phyloP scores from a whole-genome alignment of 306 rosid genomes.

The Phaseolus lunatus region DNA sequence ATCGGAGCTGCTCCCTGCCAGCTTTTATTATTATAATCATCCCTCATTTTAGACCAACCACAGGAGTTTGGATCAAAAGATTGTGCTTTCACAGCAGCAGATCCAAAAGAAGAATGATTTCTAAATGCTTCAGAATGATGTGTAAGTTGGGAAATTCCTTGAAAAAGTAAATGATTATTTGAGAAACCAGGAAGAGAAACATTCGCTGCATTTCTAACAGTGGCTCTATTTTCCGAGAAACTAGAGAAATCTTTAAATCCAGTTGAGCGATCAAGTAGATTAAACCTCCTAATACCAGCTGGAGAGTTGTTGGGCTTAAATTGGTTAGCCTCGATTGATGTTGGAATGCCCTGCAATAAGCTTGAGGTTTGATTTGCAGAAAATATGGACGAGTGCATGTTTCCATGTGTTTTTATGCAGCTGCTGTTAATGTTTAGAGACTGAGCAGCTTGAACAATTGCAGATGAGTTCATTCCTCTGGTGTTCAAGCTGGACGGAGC shows the following conservation, averaged over 20 bases:
- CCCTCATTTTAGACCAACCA: slow-evolving; percentile 55
- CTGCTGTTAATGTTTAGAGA: slow-evolving; percentile 53
- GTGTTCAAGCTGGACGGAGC: slow-evolving; percentile 56
- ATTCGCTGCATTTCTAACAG: slow-evolving; percentile 46
- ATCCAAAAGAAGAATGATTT: slow-evolving; percentile 55
- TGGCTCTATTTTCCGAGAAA: slow-evolving; percentile 49
- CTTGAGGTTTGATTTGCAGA: slow-evolving; percentile 58
- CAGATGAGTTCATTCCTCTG: slow-evolving; percentile 61
- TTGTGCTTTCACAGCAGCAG: slow-evolving; percentile 49
- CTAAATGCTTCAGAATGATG: slow-evolving; percentile 48
- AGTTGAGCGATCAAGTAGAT: slow-evolving; percentile 48
- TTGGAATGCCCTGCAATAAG: slow-evolving; percentile 61
- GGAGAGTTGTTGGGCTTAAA: slow-evolving; percentile 58
- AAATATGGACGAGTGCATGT: slow-evolving; percentile 48
- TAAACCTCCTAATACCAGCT: slow-evolving; percentile 50
- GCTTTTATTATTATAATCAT: slow-evolving; percentile 50
- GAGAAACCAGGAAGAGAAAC: slow-evolving; percentile 47
- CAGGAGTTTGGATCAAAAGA: slow-evolving; percentile 48
- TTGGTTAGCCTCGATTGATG: slow-evolving; percentile 56
- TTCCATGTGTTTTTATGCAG: slow-evolving; percentile 45
- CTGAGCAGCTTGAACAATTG: slow-evolving; percentile 48
- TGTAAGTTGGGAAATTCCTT: slow-evolving; percentile 48
- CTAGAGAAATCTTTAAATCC: slow-evolving; percentile 54
- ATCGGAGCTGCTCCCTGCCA: slow-evolving; percentile 55
- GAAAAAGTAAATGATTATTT: slow-evolving; percentile 52